These are phyloP conservation scores for Rhazya stricta DNA, from an alignment of 257 asterid genomes.

Conservation along the genomic window DNA sequence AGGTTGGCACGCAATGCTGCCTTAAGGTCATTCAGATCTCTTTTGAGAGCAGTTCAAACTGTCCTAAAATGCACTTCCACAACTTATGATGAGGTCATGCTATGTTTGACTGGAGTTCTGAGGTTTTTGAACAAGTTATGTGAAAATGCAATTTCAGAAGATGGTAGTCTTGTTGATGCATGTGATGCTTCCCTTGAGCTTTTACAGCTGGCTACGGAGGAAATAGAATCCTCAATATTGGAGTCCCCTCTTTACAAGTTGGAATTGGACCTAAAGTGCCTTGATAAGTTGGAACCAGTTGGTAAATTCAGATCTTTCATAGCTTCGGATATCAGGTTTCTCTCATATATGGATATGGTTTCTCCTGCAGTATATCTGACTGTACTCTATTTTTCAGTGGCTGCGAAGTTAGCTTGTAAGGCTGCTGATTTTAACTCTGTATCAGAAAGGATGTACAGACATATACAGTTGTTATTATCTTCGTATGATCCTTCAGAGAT, in stretches of 20 bases:
- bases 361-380: constrained; percentile 49
- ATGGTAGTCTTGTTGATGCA: constrained; percentile 23
- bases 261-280: constrained; percentile 31
- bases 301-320: constrained; percentile 26
- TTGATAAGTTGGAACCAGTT: constrained; percentile 29
- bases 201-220: constrained; percentile 49
- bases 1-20: constrained; percentile 40
- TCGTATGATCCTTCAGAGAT: constrained; percentile 46
- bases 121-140: constrained; percentile 44
- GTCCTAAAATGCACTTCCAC: constrained; percentile 35
- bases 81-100: constrained; percentile 48
- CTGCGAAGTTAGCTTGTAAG: constrained; percentile 28
- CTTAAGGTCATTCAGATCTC: constrained; percentile 53
- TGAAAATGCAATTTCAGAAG: constrained; percentile 27
- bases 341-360: constrained; percentile 42
- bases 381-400: constrained; percentile 45
- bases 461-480: constrained; percentile 40
- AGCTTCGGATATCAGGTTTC: constrained; percentile 27
- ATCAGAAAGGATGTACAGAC: constrained; percentile 33
- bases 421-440: constrained; percentile 32
- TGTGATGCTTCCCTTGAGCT: constrained; percentile 38
- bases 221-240: constrained; percentile 53
- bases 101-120: constrained; percentile 48
- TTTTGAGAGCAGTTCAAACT: constrained; percentile 49
- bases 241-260: constrained; percentile 70